These are phyloP conservation scores for Pseudisothecium myosuroides DNA, from an alignment of 225 moss, liverwort and hornwort species.

Conservation along the genomic window DNA sequence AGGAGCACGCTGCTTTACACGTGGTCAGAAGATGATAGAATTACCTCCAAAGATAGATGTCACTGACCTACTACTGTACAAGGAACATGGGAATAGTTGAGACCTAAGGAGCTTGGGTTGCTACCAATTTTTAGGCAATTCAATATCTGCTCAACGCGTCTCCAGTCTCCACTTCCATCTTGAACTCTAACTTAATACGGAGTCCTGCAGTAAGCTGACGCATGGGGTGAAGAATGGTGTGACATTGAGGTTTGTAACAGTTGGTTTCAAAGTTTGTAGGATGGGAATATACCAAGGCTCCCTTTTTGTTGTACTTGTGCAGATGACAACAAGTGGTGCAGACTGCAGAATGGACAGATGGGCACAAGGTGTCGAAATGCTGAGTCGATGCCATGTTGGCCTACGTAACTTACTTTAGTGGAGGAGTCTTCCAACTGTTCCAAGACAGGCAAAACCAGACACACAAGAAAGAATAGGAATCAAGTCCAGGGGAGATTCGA, in stretches of 20 bases:
- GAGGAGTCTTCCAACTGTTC: neutral
- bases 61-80: neutral
- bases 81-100: neutral
- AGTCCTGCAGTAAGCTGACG: no score
- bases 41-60: neutral
- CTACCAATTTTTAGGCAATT: no score
- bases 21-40: neutral
- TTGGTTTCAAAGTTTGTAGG: neutral
- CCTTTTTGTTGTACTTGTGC: neutral
- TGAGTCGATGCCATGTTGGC: constrained; percentile 11
- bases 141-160: neutral
- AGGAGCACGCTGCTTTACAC: neutral
- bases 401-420: neutral
- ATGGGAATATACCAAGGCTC: neutral
- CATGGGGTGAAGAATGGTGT: no score
- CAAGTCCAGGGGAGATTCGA: neutral
- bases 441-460: neutral
- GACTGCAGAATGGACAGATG: neutral
- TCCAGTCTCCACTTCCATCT: neutral
- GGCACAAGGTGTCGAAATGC: neutral
- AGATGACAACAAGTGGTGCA: neutral
- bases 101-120: neutral
- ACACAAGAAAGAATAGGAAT: neutral
- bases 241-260: neutral
- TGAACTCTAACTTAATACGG: neutral